Percentiles rank a stretch among this genome's conserved stretches.
These are phyloP conservation scores for Leishmania amazonensis DNA, from an alignment of 208 protist species.

Conservation along the genomic window DNA sequence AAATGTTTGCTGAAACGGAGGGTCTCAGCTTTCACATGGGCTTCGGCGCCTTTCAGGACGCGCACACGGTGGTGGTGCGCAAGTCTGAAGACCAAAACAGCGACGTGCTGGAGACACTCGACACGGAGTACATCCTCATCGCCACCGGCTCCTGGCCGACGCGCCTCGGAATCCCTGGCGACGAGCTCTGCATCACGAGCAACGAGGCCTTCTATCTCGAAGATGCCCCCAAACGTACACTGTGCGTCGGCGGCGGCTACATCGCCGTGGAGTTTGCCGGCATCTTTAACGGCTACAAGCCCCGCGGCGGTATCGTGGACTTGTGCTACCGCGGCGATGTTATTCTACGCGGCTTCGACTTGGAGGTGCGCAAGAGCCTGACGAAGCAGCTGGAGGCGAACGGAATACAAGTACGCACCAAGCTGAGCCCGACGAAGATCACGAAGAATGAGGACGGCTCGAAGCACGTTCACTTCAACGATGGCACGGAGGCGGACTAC, in stretches of 20 bases:
- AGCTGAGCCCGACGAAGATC: slow-evolving; percentile 81
- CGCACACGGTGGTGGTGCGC: slow-evolving; percentile 78
- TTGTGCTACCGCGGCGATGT: slow-evolving; percentile 80
- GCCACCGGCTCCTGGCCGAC: slow-evolving; percentile 89
- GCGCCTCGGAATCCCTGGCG: slow-evolving; percentile 75
- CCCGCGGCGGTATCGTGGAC: slow-evolving; percentile 61
- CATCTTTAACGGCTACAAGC: slow-evolving; percentile 92
- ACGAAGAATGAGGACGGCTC: slow-evolving; percentile 67
- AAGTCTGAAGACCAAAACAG: slow-evolving; percentile 48
- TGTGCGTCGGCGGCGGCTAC: slow-evolving; percentile 92
- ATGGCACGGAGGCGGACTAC: slow-evolving; percentile 77
- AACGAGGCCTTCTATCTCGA: slow-evolving; percentile 92
- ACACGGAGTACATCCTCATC: slow-evolving; percentile 82
- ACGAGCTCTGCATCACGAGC: slow-evolving; percentile 90
- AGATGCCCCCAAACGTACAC: slow-evolving; percentile 67
- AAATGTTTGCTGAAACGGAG: slow-evolving; percentile 88
- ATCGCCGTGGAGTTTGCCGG: slow-evolving; percentile 92
- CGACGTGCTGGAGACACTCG: slow-evolving; percentile 59
- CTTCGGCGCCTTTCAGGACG: slow-evolving; percentile 73
- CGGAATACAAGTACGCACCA: slow-evolving; percentile 80
- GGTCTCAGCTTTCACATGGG: slow-evolving; percentile 86
- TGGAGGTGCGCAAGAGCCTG: slow-evolving; percentile 75
- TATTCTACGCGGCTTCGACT: slow-evolving; percentile 90
- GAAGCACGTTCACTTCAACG: slow-evolving; percentile 80
- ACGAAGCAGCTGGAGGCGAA: slow-evolving; percentile 78